Evolutionary conservation across 768 basidiomycete species (phyloP), one percentile per base, ranked within the genome.

Genomic region (Lactarius trivialis): DNA sequence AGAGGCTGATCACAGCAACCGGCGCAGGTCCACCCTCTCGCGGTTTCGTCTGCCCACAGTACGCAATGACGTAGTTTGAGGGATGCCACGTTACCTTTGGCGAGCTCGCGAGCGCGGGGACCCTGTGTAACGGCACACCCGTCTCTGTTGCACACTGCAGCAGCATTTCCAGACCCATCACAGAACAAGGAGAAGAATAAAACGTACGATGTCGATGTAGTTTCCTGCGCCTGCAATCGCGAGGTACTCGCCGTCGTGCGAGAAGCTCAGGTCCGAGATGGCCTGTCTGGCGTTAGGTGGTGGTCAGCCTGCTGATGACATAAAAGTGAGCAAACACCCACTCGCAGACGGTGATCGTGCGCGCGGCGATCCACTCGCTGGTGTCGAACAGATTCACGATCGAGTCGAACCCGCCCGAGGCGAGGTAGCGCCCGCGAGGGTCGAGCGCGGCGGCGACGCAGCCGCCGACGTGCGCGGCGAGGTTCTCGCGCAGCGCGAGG

Each of bases 21-120:
- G 88, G 83, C 17, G 82, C 81, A 32, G 86, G 84, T 5, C 79
- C 81, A 26, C 81, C 85, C 74, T 90, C 86, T 53, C 80, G 81
- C 51, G 76, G 70, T 65, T 84, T 85, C 3, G 84, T 88, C 68
- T 90, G 88, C 3, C 89, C 89, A 69, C 88, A 91, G 67, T 89
- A 91, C 3, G 89, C 89, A 57, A 90, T 81, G n/a, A 85, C 81
- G 67, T 89, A 85, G 73, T 84, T 88, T 7, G 86, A 88, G 4
- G 90, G 89, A 72, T 91, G 90, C 89, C 89, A 91, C 2, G 83
- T 75, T 3, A 92, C 89, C 1, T 87, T 85, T 5, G 85, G 84
- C n/a, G 88, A 83, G 1, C 88, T 78, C 4, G 84, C 86, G 7
- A 87, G 76, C 3, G 88, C 81, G 1, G 87, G 82, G 15, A 92